Conservation (phyloP, 169 alveolate genomes). For the Plasmodium fragile region DNA sequence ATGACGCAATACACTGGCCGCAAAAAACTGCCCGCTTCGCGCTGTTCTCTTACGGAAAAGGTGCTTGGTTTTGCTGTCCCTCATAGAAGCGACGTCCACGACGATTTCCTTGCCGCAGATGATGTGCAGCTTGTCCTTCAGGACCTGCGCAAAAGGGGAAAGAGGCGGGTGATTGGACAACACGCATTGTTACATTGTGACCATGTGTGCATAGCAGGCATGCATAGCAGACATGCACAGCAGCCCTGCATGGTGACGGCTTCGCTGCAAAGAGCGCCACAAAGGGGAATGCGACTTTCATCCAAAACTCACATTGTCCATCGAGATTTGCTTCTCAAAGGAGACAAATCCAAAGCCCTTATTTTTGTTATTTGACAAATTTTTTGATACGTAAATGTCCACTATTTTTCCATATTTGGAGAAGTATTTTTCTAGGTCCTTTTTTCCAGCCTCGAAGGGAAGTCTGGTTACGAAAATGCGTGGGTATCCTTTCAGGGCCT, state of each 20-base stretch:
- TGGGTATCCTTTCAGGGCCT: slow-evolving; percentile 44
- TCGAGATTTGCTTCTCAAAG: slow-evolving; percentile 78
- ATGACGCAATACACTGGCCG: background rate
- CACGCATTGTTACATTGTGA: background rate
- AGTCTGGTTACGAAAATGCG: slow-evolving; percentile 83
- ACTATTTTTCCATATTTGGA: slow-evolving; percentile 58
- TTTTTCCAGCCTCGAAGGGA: slow-evolving; percentile 83
- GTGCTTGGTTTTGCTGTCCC: slow-evolving; percentile 34
- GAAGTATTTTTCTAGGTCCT: slow-evolving; percentile 83
- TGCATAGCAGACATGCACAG: background rate
- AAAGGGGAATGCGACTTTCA: too few relatives aligned
- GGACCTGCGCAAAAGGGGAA: slow-evolving; percentile 63
- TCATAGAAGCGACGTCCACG: slow-evolving; percentile 82
- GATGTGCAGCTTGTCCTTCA: slow-evolving; percentile 79
- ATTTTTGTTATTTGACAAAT: slow-evolving; percentile 43
- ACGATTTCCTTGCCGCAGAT: slow-evolving; percentile 85
- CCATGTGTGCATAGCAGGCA: background rate
- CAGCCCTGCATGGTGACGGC: background rate
- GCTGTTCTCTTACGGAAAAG: slow-evolving; percentile 13
- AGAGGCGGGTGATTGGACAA: too few relatives aligned
- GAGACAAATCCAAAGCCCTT: slow-evolving; percentile 89
- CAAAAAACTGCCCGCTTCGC: background rate
- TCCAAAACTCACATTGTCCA: slow-evolving; percentile 64
- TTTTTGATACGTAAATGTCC: slow-evolving; percentile 51
- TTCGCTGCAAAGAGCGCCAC: background rate